Conservation (phyloP, 192 early-diverging fungal species). For the Phycomyces nitens region DNA sequence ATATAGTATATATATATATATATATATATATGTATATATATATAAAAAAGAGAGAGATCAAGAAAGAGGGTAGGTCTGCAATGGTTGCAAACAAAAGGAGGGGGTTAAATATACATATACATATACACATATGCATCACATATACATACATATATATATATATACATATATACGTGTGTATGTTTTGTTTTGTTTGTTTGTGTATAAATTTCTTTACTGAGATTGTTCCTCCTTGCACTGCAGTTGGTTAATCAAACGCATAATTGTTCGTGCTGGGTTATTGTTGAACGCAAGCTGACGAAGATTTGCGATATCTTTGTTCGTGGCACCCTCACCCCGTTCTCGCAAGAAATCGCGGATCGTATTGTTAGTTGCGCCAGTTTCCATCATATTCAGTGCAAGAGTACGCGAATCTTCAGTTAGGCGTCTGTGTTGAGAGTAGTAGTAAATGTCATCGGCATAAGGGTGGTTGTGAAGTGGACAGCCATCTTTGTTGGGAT, state of each 20-base stretch:
- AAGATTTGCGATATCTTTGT: slow-evolving; percentile 3
- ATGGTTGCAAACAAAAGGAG: too few species aligned
- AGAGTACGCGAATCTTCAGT: background rate
- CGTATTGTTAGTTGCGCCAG: background rate
- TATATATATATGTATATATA: too few species aligned
- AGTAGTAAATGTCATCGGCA: background rate
- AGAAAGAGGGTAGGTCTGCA: too few species aligned
- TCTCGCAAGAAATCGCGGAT: background rate
- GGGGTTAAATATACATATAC: too few species aligned
- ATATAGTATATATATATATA: too few species aligned
- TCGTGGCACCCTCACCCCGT: background rate
- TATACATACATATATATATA: too few species aligned
- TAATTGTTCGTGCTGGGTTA: slow-evolving; percentile 1
- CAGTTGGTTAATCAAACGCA: background rate
- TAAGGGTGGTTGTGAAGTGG: background rate
- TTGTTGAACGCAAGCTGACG: slow-evolving; percentile 1
- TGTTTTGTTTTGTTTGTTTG: too few species aligned
- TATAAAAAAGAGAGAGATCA: too few species aligned
- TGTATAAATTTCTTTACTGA: background rate
- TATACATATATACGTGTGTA: too few species aligned
- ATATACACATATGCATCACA: too few species aligned
- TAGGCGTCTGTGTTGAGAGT: background rate
- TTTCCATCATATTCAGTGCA: slow-evolving; percentile 1
- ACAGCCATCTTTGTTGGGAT: background rate
- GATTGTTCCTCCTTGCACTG: background rate